phyloP scores from a whole-genome alignment of 129 eudicot species.

The Scalesia atractyloides region DNA sequence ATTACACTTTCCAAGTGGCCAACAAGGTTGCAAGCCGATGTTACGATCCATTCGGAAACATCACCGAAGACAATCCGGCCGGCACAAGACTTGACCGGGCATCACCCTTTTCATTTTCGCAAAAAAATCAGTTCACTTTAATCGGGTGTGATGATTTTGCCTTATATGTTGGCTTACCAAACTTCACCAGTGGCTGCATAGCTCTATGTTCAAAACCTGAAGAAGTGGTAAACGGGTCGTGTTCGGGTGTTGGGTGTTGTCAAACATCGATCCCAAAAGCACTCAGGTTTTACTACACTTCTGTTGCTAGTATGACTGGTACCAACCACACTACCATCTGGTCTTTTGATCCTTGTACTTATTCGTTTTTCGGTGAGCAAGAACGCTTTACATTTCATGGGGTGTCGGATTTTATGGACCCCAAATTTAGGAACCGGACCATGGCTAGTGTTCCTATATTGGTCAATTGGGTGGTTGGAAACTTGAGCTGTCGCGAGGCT shows the following conservation, averaged over 20 bases:
- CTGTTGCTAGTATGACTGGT: background rate
- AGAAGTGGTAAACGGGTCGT: conserved; percentile 31
- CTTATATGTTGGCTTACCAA: background rate
- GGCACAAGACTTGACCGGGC: background rate
- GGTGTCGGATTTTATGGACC: background rate
- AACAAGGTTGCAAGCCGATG: conserved; percentile 18
- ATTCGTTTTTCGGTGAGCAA: background rate
- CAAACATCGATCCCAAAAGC: conserved; percentile 39
- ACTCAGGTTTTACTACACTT: background rate
- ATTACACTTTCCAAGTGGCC: conserved; percentile 11
- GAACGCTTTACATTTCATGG: background rate
- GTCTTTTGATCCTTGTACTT: background rate
- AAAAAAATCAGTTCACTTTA: conserved; percentile 30
- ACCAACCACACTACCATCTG: background rate
- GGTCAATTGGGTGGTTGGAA: background rate
- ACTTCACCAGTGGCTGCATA: conserved; percentile 40
- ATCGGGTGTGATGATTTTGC: conserved; percentile 52
- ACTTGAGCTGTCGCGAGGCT: background rate
- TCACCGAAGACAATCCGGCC: background rate
- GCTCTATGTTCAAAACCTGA: conserved; percentile 28
- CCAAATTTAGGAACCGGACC: background rate
- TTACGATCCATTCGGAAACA: background rate
- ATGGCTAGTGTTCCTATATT: background rate
- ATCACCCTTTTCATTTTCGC: conserved; percentile 21
- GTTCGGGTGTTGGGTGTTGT: conserved; percentile 55